Conservation (phyloP, 768 basidiomycete genomes). For the Serendipita indica region DNA sequence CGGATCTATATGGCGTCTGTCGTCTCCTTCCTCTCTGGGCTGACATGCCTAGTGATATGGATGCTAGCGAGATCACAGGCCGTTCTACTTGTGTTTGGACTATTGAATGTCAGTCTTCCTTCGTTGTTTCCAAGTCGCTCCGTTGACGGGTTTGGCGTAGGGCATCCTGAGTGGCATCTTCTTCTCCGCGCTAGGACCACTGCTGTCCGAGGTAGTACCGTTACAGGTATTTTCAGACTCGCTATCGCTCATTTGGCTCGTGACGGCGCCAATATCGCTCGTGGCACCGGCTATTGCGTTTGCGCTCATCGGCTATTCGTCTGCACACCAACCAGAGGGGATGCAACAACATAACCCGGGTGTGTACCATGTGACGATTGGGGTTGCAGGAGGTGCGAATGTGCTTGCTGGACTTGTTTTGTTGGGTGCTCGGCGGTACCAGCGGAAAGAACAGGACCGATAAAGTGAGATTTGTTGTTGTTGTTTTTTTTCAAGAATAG, state of each 20-base stretch:
- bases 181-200: constrained; percentile 18
- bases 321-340: too few species aligned
- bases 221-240: constrained; percentile 11
- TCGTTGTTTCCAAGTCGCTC: neutral
- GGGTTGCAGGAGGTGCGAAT: neutral
- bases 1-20: constrained; percentile 21
- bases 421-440: neutral
- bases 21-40: constrained; percentile 20
- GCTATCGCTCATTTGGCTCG: constrained; percentile 10
- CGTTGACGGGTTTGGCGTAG: constrained; percentile 13
- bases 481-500: too few species aligned
- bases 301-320: neutral
- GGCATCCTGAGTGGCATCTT: constrained; percentile 15
- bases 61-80: constrained; percentile 20
- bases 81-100: constrained; percentile 20
- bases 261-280: neutral
- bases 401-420: neutral
- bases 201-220: constrained; percentile 14
- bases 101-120: constrained; percentile 17
- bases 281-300: neutral
- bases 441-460: neutral
- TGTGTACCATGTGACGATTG: neutral
- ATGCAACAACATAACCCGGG: neutral
- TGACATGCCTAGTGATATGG: constrained; percentile 21
- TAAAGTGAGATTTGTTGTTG: neutral